These are phyloP conservation scores for Eimeria praecox DNA, from an alignment of 169 alveolate genomes.

Conservation along the genomic window DNA sequence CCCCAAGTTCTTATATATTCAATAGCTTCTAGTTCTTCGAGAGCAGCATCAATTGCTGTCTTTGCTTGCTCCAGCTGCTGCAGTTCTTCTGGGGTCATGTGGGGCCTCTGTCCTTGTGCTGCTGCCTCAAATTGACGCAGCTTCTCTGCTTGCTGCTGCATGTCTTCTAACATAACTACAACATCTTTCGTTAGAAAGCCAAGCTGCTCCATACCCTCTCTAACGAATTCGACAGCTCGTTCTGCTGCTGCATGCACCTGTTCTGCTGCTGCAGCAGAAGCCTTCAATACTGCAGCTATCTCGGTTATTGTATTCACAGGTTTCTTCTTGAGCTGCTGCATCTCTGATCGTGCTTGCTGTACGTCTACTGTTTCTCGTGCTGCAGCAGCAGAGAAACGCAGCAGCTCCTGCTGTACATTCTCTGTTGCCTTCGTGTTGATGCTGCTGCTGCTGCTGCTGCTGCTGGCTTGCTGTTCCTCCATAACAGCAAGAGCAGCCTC, in stretches of 20 bases:
- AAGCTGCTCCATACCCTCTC: neutral
- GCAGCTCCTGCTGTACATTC: neutral
- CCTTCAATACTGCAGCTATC: neutral
- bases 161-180: neutral
- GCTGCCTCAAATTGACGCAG: neutral
- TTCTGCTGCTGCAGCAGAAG: conserved; percentile 14
- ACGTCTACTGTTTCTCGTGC: neutral
- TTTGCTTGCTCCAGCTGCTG: conserved; percentile 13
- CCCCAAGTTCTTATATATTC: neutral
- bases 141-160: neutral
- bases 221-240: neutral
- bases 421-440: neutral
- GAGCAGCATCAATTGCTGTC: neutral
- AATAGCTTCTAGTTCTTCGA: neutral
- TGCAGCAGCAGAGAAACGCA: neutral
- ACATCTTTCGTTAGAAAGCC: neutral
- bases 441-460: too few relatives aligned
- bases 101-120: neutral
- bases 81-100: neutral
- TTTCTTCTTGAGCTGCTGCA: neutral
- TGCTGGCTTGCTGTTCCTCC: too few relatives aligned
- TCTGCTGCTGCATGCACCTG: neutral
- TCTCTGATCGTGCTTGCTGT: neutral
- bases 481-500: neutral
- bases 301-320: neutral